Base-by-base conservation (phyloP, 176 grass and related monocot species). In the Carex littledalei region DNA sequence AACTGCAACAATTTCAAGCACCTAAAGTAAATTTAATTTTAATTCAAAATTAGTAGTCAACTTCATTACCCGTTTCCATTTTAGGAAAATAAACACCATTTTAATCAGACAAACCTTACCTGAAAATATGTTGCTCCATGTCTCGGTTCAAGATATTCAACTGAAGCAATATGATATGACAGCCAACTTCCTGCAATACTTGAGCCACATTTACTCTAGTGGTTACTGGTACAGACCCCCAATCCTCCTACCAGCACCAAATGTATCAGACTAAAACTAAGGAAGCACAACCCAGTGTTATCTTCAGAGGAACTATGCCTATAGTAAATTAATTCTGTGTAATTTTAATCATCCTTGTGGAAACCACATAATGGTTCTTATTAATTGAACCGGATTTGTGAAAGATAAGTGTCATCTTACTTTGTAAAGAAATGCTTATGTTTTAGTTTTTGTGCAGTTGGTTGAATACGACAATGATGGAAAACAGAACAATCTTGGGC, bases 401-500 rank as follows among this genome's bases (percentile, higher is more conserved):
- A 78, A 72, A 72, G 39, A 47, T 10, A 9, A 26, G n/a, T 78
- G 6, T 56, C 5, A 32, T 3, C 11, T 1, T 78, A 72, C 74
- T 54, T 78, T 18, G 49, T 17, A 78, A 32, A 78, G 24, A 32
- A 57, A 78, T 78, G 68, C 52, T 78, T 56, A 56, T 0, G 14
- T 56, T 78, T 50, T 22, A 8, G 9, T 50, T 21, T 29, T 82
- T 63, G 85, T 59, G 61, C 89, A 99, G 96, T 81, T 99, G 96
- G 93, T 86, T 99, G 86, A 99, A 99, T 87, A 99, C 96, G 87
- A 95, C 93, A 84, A 92, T 99, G 90, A 94, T 89, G 88, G 93
- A 99, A 84, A 99, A 99, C 60, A 95, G 96, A 64, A 87, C 90
- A 87, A 91, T 85, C 29, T 85, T 99, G 88, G 94, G 84, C 83